Base-by-base conservation (phyloP, 1,284 basidiomycete species). In the Ganoderma lucidum region DNA sequence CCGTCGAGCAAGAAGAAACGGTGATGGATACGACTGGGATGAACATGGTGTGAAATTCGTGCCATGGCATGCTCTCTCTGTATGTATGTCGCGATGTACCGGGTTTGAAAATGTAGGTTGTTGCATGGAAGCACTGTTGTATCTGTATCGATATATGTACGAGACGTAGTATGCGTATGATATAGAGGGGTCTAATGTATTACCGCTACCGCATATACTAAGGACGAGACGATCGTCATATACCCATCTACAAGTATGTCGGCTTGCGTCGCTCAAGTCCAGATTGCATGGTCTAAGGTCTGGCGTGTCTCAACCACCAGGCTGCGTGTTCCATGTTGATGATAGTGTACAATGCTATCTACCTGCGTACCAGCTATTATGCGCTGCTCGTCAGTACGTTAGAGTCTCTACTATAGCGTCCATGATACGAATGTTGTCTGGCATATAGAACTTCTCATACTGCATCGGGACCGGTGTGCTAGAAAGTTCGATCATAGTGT, bases 371-470 rank as follows among this genome's bases (percentile, higher is more conserved):
- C 8, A 5, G 14, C n/a, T 28, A 35, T 14, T 35, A 37, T 41
- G 55, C 53, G 62, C 9, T 41, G 56, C 69, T 44, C n/a, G 48
- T 82, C 73, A 96, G 80, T 93, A 97, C 39, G 85, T 82, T 76
- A 97, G 83, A 2, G 95, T 96, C 80, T 96, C 93, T 58, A 96
- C 86, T 19, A 97, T 84, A 39, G 91, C 93, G 78, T 97, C 96
- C 67, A 96, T 80, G 65, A 97, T 85, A 63, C 95, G 87, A 69
- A 97, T 85, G 3, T 92, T 85, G 77, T 97, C 96, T 0, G 96
- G 96, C 77, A 96, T 90, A 81, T 93, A 90, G 80, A 97, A 97
- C 79, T 95, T 96, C 83, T 97, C 96, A 76, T 90, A 97, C 63
- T 93, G 91, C 74, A 97, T 83, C 35, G 90, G 92, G 28, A 91